A percentile compares a stretch with the other conserved stretches of the same genome.
Conservation (phyloP, 768 basidiomycete species). For the Hypsizygus marmoreus region DNA sequence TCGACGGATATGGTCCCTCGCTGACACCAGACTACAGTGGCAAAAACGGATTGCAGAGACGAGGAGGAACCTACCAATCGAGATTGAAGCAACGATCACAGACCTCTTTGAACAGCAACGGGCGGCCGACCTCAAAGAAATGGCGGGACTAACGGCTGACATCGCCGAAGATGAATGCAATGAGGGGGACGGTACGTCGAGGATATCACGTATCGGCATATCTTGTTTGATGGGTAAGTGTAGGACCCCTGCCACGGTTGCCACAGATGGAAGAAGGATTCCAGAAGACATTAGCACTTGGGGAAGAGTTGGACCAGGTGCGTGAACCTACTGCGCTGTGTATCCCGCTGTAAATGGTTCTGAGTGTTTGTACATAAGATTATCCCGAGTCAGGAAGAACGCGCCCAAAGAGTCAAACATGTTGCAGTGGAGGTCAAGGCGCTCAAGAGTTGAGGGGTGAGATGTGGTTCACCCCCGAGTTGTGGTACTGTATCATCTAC, state of each 20-base stretch:
- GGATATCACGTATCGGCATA: neutral
- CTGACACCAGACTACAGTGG: slow-evolving; percentile 74
- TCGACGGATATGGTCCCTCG: slow-evolving; percentile 77
- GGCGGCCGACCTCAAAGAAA: slow-evolving; percentile 26
- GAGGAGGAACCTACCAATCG: slow-evolving; percentile 61
- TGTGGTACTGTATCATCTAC: too few relatives aligned
- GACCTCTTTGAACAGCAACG: slow-evolving; percentile 32
- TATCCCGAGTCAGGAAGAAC: slow-evolving; percentile 50
- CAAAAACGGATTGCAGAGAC: slow-evolving; percentile 70
- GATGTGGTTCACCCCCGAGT: too few relatives aligned
- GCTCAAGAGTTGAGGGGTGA: slow-evolving; percentile 40
- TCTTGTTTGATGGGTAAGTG: neutral
- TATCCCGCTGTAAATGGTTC: neutral
- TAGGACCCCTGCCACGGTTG: slow-evolving; percentile 11
- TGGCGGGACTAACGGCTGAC: slow-evolving; percentile 12
- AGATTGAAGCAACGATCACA: slow-evolving; percentile 43
- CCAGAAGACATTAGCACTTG: slow-evolving; percentile 40
- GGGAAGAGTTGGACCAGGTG: slow-evolving; percentile 56
- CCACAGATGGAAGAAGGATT: slow-evolving; percentile 29
- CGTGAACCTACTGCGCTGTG: slow-evolving; percentile 9
- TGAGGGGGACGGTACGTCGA: slow-evolving; percentile 11
- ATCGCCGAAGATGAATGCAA: slow-evolving; percentile 20
- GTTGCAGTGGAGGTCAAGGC: slow-evolving; percentile 53
- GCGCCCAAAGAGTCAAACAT: slow-evolving; percentile 45
- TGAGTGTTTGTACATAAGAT: slow-evolving; percentile 32